Conservation (phyloP, 2,329 filamentous ascomycete genomes). For the Epichloe scottii region DNA sequence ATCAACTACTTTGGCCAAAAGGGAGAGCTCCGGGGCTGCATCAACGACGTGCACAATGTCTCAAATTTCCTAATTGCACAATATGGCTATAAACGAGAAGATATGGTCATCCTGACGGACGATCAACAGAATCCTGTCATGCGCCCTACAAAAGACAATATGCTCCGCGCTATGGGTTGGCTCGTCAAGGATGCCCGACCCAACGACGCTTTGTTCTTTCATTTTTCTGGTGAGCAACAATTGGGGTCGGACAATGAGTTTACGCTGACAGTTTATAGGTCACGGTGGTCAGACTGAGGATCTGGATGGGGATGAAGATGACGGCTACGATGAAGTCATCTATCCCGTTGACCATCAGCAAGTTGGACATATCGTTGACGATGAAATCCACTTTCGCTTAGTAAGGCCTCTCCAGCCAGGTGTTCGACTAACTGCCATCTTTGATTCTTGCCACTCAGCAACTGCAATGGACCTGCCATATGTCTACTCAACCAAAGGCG, state of each 20-base stretch:
- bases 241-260: not conserved
- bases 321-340: slow-evolving; percentile 67
- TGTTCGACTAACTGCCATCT: slow-evolving; percentile 73
- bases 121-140: slow-evolving; percentile 59
- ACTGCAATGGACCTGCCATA: slow-evolving; percentile 68
- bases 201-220: slow-evolving; percentile 67
- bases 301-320: slow-evolving; percentile 62
- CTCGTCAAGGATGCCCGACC: slow-evolving; percentile 57
- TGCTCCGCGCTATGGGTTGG: slow-evolving; percentile 64
- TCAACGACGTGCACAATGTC: slow-evolving; percentile 72
- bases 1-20: slow-evolving; percentile 71
- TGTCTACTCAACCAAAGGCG: slow-evolving; percentile 67
- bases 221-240: slow-evolving; percentile 50
- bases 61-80: slow-evolving; percentile 55
- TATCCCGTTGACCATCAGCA: slow-evolving; percentile 62
- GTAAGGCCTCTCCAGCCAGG: slow-evolving; percentile 68
- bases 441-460: slow-evolving; percentile 71
- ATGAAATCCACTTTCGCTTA: slow-evolving; percentile 66
- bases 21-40: slow-evolving; percentile 62
- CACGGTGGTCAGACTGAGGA: slow-evolving; percentile 68
- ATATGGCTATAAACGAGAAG: slow-evolving; percentile 61
- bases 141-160: slow-evolving; percentile 64
- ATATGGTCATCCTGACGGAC: slow-evolving; percentile 70
- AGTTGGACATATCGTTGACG: slow-evolving; percentile 64
- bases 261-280: slow-evolving; percentile 28